A percentile compares a stretch with the other conserved stretches of the same genome.
Evolutionary conservation across 2,329 filamentous ascomycete genomes (phyloP).

Genomic region (Fusarium sp.): DNA sequence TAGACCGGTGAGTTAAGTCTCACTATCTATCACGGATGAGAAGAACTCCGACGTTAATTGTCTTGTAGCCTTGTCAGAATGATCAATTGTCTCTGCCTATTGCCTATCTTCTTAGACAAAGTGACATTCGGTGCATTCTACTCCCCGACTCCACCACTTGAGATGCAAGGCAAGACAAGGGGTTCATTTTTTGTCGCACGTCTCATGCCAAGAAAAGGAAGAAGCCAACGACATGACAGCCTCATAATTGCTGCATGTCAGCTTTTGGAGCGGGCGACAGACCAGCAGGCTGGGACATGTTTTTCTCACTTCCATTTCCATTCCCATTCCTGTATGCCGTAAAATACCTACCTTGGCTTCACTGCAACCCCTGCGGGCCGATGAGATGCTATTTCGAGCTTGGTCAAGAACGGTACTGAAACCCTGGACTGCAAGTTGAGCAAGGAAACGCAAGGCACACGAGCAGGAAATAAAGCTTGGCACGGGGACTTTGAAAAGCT

Average conservation of each 20-base stretch:
- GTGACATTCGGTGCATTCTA: not conserved
- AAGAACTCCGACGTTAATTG: not conserved
- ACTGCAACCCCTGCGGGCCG: not conserved
- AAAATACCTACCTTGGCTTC: not conserved
- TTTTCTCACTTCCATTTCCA: not conserved
- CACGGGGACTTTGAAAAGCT: constrained; percentile 11
- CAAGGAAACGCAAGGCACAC: constrained; percentile 15
- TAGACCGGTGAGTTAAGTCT: constrained; percentile 8
- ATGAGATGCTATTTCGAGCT: constrained; percentile 20
- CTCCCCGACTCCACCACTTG: constrained; percentile 1
- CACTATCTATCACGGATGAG: not conserved
- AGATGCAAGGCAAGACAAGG: not conserved
- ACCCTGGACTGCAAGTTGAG: not conserved
- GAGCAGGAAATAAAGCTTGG: constrained; percentile 20
- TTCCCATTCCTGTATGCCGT: not conserved
- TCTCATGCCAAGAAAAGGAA: constrained; percentile 2
- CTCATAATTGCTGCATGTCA: constrained; percentile 13
- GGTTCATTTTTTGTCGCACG: not conserved
- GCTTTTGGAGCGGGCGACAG: not conserved
- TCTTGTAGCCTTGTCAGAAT: constrained; percentile 1
- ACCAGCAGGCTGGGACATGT: not conserved
- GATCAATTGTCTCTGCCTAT: not conserved
- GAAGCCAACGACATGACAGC: not conserved
- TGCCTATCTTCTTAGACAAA: not conserved
- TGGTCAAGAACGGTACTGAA: not conserved